Evolutionary conservation across 306 rosid genomes (phyloP), one percentile per base, ranked within the genome.

Genomic region (Casuarina equisetifolia): DNA sequence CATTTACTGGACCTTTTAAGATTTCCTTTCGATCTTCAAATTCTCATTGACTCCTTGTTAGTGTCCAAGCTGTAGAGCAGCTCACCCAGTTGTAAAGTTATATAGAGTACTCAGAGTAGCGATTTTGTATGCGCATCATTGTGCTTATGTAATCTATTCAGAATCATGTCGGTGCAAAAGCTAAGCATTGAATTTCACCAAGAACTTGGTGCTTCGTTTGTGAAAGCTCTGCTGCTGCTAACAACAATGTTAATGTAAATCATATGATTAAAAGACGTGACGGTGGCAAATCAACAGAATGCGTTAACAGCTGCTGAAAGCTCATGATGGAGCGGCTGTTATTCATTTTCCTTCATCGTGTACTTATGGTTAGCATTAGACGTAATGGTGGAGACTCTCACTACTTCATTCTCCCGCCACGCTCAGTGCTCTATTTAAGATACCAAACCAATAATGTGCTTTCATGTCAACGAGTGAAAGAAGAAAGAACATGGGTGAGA

Each of bases 31-130:
- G 64, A 58, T 35, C 20, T 25, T 7, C 35, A 58, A 58, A 58
- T 58, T n/a, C 38, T 32, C 3, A n/a, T 3, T 16, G 64, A 35
- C 17, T 75, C 69, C 50, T 9, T 45, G 20, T 4, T 13, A 57
- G 25, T 57, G 19, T 63, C 62, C 61, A 76, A 63, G 72, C 54
- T 49, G 59, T 75, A 76, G 66, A 69, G 68, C 80, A 81, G 42
- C 50, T 63, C 73, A 17, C 68, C 62, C 20, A n/a, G 51, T 38
- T 63, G 57, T 58, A 58, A 61, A 70, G 38, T 58, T 40, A 10
- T 40, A 10, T 51, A 3, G 13, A 45, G 3, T 16, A 53, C 4
- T 58, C 6, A 42, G 12, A 53, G 55, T 7, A 3, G 15, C 9
- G 53, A 19, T 13, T 69, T 40, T 69, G 55, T 8, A 43, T 69